phyloP scores from a whole-genome alignment of 1,284 basidiomycete genomes.

The Tilletia indica region DNA sequence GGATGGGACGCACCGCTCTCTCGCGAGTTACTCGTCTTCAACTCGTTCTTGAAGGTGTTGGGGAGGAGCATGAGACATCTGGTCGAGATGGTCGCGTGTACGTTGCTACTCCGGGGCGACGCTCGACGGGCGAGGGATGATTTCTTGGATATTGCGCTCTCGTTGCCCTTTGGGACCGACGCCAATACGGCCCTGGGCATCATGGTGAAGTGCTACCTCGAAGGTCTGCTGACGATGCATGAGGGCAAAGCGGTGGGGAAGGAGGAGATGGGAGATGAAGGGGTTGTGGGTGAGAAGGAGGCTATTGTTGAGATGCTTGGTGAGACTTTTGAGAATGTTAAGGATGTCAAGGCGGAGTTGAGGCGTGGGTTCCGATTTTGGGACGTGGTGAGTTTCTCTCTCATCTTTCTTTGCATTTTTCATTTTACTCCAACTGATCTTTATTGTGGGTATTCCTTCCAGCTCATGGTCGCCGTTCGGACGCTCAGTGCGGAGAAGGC shows the following conservation, averaged over 20 bases:
- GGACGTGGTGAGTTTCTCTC: conserved; percentile 74
- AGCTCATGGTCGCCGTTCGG: conserved; percentile 85
- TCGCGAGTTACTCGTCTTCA: conserved; percentile 94
- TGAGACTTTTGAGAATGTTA: conserved; percentile 86
- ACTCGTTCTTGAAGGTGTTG: conserved; percentile 88
- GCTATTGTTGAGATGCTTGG: conserved; percentile 87
- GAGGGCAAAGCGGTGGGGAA: conserved; percentile 65
- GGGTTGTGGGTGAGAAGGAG: conserved; percentile 77
- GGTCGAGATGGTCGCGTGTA: conserved; percentile 84
- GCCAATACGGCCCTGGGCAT: conserved; percentile 98
- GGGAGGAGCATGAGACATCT: conserved; percentile 84
- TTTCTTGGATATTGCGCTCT: conserved; percentile 80
- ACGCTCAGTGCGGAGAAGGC: conserved; percentile 68
- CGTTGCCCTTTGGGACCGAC: conserved; percentile 75
- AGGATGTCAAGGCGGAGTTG: conserved; percentile 79
- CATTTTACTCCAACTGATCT: background rate
- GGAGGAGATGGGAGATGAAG: conserved; percentile 65
- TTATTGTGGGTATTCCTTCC: conserved; percentile 14
- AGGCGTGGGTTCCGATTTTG: conserved; percentile 96
- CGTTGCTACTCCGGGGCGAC: conserved; percentile 85
- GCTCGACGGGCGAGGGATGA: conserved; percentile 83
- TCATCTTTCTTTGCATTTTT: background rate
- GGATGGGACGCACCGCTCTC: conserved; percentile 78
- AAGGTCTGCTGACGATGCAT: conserved; percentile 75
- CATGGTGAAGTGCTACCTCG: conserved; percentile 80